Evolutionary conservation across 208 protist genomes (phyloP), one percentile per base, ranked within the genome.

Genomic region (Tritrichomonas foetus): DNA sequence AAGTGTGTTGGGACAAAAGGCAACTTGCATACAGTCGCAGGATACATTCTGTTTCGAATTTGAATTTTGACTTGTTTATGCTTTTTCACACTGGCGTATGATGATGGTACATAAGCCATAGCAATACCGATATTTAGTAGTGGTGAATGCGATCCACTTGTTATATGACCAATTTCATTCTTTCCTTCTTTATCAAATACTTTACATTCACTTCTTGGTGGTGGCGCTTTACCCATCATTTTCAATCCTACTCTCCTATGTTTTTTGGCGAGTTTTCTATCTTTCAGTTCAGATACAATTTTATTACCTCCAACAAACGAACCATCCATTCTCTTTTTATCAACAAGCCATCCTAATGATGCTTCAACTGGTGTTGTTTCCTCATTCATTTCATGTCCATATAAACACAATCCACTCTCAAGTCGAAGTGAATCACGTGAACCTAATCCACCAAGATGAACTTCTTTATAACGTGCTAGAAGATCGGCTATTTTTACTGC

Each of bases 321-420:
- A n/a, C 92, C 50, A 50, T 41, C 30, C 41, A 78, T 49, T 64
- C n/a, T 47, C 57, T 94, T 11, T 96, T 98, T 98, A 61, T 96
- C 95, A 78, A 99, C 98, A 41, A 97, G 95, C 98, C 98, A 99
- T 93, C 95, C 96, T 47, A 99, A 96, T 55, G 94, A 96, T 5
- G 98, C 98, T 94, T 98, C 97, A 16, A 98, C 96, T 27, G 98
- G 98, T 53, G 97, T 98, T 3, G 96, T 99, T 0, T 95, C 96
- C 78, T 98, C 97, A 92, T 96, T 96, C 30, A 99, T 96, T 94
- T 99, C 98, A 94, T 99, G 96, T 92, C 98, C 98, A 95, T 99
- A 99, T 0, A 99, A 97, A 96, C 98, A 99, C 13, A 99, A 95
- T 20, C 98, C 98, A 13, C 98, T 98, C 96, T 99, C 98, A 0